These are phyloP conservation scores for Tuber melanosporum DNA, from an alignment of 495 filamentous ascomycete species.

Conservation along the genomic window DNA sequence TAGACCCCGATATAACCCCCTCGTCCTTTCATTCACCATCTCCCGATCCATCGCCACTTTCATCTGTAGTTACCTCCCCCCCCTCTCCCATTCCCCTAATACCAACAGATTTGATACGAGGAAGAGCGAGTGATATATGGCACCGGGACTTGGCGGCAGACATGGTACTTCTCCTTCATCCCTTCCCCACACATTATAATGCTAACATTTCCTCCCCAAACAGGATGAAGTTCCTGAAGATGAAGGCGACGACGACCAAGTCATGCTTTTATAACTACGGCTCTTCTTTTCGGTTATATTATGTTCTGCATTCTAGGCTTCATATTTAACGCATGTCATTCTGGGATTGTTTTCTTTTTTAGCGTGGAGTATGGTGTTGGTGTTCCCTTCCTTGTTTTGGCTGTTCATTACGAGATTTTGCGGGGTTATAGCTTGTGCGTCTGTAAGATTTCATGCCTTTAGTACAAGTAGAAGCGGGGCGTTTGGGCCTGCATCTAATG, in stretches of 20 bases:
- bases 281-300: background rate
- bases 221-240: conserved; percentile 23
- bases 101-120: background rate
- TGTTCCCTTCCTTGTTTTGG: conserved; percentile 7
- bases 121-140: conserved; percentile 27
- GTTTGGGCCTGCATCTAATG: background rate
- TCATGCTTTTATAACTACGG: conserved; percentile 25
- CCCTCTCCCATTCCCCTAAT: conserved; percentile 14
- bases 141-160: conserved; percentile 32
- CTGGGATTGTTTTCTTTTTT: conserved; percentile 1
- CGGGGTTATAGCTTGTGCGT: background rate
- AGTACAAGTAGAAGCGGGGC: background rate
- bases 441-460: background rate
- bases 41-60: background rate
- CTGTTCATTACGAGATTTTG: conserved; percentile 13
- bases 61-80: conserved; percentile 6
- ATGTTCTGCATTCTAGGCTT: background rate
- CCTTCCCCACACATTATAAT: background rate
- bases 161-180: conserved; percentile 19
- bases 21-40: background rate
- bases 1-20: conserved; percentile 12
- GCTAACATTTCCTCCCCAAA: conserved; percentile 8
- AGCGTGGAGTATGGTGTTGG: conserved; percentile 8
- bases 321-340: background rate
- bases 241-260: conserved; percentile 20